Evolutionary conservation across 2,329 filamentous ascomycete species (phyloP).

Genomic region (Fusarium staphyleae): DNA sequence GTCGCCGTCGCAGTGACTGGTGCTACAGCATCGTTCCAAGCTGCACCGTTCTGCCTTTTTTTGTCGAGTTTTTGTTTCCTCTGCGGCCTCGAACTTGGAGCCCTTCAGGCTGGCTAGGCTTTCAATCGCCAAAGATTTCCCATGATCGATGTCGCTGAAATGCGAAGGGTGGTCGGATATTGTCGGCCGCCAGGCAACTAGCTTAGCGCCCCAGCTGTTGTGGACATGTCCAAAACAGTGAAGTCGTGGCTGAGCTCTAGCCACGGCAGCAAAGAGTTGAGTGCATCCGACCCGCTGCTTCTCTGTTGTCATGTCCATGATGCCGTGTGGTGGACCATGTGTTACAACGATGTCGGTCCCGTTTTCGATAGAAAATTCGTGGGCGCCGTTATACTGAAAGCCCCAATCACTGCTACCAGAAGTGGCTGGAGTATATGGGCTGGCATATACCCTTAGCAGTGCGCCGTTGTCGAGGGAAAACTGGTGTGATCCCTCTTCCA

Average conservation of each 20-base stretch:
- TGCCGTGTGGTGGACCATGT: conserved; percentile 48
- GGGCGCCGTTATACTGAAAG: conserved; percentile 52
- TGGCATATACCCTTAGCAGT: conserved; percentile 52
- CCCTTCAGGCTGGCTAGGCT: conserved; percentile 36
- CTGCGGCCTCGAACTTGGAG: background rate
- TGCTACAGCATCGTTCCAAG: conserved; percentile 9
- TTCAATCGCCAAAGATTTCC: conserved; percentile 48
- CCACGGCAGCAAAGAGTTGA: conserved; percentile 43
- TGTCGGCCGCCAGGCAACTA: conserved; percentile 54
- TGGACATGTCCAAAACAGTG: conserved; percentile 51
- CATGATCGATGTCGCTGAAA: conserved; percentile 58
- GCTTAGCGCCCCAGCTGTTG: conserved; percentile 48
- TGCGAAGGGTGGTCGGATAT: conserved; percentile 48
- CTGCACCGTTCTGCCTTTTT: background rate
- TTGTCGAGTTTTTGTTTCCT: background rate
- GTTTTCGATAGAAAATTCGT: conserved; percentile 39
- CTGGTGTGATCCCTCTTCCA: conserved; percentile 52
- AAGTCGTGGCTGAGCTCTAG: conserved; percentile 41
- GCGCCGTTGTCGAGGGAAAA: conserved; percentile 53
- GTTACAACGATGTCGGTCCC: conserved; percentile 45
- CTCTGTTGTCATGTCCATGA: conserved; percentile 49
- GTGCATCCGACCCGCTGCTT: conserved; percentile 43
- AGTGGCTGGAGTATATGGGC: conserved; percentile 52
- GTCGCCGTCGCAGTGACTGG: conserved; percentile 8
- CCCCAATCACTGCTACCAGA: conserved; percentile 46